These are phyloP conservation scores for Xerocomus amazonicus DNA, from an alignment of 1,284 basidiomycete species.

Conservation along the genomic window DNA sequence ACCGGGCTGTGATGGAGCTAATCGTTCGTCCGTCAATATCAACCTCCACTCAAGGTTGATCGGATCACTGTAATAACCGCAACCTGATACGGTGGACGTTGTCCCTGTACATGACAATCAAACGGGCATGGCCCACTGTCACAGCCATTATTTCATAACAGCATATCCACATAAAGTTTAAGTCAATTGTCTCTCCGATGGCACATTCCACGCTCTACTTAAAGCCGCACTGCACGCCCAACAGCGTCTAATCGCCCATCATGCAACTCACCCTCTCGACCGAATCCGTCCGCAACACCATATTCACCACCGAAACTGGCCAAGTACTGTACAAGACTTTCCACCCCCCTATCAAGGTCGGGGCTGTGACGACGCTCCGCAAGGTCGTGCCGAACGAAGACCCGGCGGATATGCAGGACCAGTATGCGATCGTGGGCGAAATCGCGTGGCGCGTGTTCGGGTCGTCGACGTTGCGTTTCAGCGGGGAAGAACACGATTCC, in stretches of 20 bases:
- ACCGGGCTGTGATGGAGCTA: too few species aligned
- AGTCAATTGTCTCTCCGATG: too few species aligned
- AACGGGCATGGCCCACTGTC: too few species aligned
- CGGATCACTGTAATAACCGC: too few species aligned
- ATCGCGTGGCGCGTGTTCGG: slow-evolving; percentile 22
- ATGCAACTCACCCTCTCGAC: slow-evolving; percentile 17
- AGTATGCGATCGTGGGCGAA: slow-evolving; percentile 17
- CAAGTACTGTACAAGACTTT: slow-evolving; percentile 18
- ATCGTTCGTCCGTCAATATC: too few species aligned
- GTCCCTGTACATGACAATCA: too few species aligned
- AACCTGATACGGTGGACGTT: too few species aligned
- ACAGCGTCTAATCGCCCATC: neutral
- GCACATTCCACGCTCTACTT: too few species aligned
- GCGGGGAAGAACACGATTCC: slow-evolving; percentile 11
- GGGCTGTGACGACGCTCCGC: slow-evolving; percentile 16
- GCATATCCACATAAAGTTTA: too few species aligned
- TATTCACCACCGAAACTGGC: slow-evolving; percentile 16
- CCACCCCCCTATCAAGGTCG: slow-evolving; percentile 10
- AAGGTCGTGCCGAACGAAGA: slow-evolving; percentile 19
- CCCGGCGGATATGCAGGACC: slow-evolving; percentile 19
- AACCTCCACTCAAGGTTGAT: too few species aligned
- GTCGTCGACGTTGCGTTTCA: slow-evolving; percentile 18
- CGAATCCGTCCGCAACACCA: slow-evolving; percentile 11
- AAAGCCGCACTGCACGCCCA: too few species aligned
- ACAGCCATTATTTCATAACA: too few species aligned